A percentile compares a stretch with the other conserved stretches of the same genome.
Conservation (phyloP, 1,284 basidiomycete species). For the Papiliotrema nemorosa region DNA sequence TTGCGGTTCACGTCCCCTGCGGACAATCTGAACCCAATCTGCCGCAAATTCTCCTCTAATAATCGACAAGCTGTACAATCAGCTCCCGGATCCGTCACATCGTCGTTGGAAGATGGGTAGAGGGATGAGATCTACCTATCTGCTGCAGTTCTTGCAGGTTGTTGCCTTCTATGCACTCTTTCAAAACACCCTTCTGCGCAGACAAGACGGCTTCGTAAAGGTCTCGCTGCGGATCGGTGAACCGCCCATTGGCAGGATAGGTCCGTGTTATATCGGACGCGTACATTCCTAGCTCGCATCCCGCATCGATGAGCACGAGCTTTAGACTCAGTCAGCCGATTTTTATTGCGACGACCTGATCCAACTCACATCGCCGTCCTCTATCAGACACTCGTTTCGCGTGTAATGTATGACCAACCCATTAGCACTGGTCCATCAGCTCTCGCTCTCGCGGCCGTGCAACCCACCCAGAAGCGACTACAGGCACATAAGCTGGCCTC, state of each 20-base stretch:
- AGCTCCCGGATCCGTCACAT: neutral
- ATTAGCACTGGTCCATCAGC: slow-evolving; percentile 63
- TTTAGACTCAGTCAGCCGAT: slow-evolving; percentile 12
- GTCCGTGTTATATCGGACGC: slow-evolving; percentile 96
- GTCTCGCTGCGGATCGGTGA: slow-evolving; percentile 75
- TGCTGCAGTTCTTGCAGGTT: slow-evolving; percentile 75
- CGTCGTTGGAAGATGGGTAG: neutral
- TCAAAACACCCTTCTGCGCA: slow-evolving; percentile 53
- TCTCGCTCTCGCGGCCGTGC: no score
- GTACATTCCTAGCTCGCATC: slow-evolving; percentile 85
- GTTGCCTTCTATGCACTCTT: slow-evolving; percentile 53
- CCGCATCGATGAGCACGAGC: slow-evolving; percentile 82
- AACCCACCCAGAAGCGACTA: slow-evolving; percentile 84
- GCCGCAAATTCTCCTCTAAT: slow-evolving; percentile 68
- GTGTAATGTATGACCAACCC: slow-evolving; percentile 90
- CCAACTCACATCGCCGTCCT: slow-evolving; percentile 58
- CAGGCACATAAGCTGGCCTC: slow-evolving; percentile 87
- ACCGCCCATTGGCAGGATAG: slow-evolving; percentile 77
- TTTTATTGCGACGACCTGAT: neutral
- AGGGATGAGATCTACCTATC: slow-evolving; percentile 49
- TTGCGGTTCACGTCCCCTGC: slow-evolving; percentile 69
- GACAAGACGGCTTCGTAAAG: slow-evolving; percentile 68
- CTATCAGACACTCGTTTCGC: slow-evolving; percentile 73
- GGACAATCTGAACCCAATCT: slow-evolving; percentile 72
- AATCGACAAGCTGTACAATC: slow-evolving; percentile 57